These are phyloP conservation scores for Baorangia bicolor DNA, from an alignment of 768 basidiomycete genomes.

Conservation along the genomic window DNA sequence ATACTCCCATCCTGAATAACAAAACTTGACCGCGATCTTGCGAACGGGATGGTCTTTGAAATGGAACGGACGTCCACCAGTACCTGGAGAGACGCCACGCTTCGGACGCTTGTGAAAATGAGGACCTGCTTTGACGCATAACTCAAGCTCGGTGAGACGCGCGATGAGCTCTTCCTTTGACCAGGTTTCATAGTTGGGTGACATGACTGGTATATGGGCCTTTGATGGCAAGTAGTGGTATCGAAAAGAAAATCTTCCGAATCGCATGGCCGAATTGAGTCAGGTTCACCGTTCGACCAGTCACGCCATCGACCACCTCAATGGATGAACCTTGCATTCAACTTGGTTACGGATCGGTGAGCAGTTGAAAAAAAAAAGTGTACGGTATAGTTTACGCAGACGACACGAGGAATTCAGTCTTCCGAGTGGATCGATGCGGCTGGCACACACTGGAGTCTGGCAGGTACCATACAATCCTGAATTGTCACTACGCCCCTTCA, in stretches of 20 bases:
- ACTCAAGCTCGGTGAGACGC: slow-evolving; percentile 58
- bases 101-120: slow-evolving; percentile 13
- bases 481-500: too few species aligned
- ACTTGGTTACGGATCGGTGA: background rate
- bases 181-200: slow-evolving; percentile 52
- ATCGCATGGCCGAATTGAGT: slow-evolving; percentile 25
- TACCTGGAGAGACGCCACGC: slow-evolving; percentile 12
- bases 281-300: background rate
- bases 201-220: slow-evolving; percentile 33
- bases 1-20: slow-evolving; percentile 91
- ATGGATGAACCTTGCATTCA: too few species aligned
- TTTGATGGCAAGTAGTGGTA: slow-evolving; percentile 33
- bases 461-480: too few species aligned
- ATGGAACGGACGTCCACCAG: slow-evolving; percentile 48
- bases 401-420: too few species aligned
- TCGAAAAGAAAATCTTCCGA: slow-evolving; percentile 32
- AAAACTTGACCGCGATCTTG: slow-evolving; percentile 93
- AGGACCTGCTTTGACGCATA: slow-evolving; percentile 10
- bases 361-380: background rate
- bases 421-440: too few species aligned
- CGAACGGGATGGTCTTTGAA: slow-evolving; percentile 70
- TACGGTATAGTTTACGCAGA: background rate
- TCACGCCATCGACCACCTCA: too few species aligned
- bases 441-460: too few species aligned
- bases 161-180: slow-evolving; percentile 71